Evolutionary conservation across 768 basidiomycete species (phyloP), one percentile per base, ranked within the genome.

Genomic region (Serendipita sp.): DNA sequence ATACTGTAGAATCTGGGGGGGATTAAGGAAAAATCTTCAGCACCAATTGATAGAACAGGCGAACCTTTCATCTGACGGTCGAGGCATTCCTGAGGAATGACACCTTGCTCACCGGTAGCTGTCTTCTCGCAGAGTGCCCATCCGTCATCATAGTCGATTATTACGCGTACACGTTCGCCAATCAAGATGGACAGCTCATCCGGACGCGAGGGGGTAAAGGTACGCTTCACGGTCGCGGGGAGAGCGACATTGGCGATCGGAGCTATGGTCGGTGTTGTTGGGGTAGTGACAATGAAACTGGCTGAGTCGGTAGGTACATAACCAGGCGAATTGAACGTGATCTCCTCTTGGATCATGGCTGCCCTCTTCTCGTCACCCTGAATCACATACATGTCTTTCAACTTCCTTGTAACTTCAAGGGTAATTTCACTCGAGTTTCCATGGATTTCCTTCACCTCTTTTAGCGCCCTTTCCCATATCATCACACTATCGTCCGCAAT

Each of bases 91-190:
- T 41, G 41, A 13, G 41, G 41, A 41, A 41, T 13, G 41, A 41
- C 5, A 5, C 41, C 41, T 13, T 7, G 7, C 5, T 41, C 13
- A 5, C 41, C 41, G 5, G 41, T 41, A 13, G 5, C 67, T 10
- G 79, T 63, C 65, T 76, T 81, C 74, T 85, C 79, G 41, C 85
- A 80, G 67, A 80, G 72, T 3, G 81, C 81, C 86, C 87, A 89
- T 0, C 86, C 87, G 68, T 88, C 86, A 65, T 85, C 82, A 70
- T 82, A 89, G 28, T 80, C 69, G 58, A 75, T 73, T 8, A 84
- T 3, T 38, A 88, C 72, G 68, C 73, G 79, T 11, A 88, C 80
- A 3, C 68, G 68, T 56, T 88, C 85, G 0, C 79, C 81, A 0
- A 75, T 73, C 0, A 28, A 45, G 1, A 87, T 83, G 0, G 71